Conservation (phyloP, 1,284 basidiomycete genomes). For the Coniferiporia weirii region DNA sequence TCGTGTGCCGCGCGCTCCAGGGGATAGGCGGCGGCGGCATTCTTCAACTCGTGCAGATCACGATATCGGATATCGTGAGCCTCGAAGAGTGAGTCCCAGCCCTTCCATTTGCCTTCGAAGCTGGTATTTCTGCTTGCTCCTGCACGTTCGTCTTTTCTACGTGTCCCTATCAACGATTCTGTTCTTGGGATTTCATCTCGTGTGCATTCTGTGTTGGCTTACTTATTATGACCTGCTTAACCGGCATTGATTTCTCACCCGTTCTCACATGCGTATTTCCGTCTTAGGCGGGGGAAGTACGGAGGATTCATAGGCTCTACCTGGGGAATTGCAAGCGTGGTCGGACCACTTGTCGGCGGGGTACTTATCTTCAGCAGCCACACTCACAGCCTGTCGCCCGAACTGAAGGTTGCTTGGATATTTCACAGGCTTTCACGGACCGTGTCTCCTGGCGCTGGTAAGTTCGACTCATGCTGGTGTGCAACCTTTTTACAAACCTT, state of each 20-base stretch:
- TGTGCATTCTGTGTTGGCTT: neutral
- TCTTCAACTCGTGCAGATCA: slow-evolving; percentile 62
- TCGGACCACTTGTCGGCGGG: slow-evolving; percentile 73
- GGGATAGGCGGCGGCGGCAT: slow-evolving; percentile 81
- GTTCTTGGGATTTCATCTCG: neutral
- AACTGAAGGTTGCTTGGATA: slow-evolving; percentile 5
- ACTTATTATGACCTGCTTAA: neutral
- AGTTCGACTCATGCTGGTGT: slow-evolving; percentile 17
- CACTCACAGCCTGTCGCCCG: neutral
- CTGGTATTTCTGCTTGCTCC: neutral
- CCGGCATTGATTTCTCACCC: neutral
- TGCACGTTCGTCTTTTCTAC: neutral
- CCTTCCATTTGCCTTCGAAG: neutral
- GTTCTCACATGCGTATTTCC: neutral
- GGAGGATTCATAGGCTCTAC: slow-evolving; percentile 70
- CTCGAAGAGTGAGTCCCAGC: slow-evolving; percentile 58
- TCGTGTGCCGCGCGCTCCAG: slow-evolving; percentile 72
- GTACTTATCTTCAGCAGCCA: slow-evolving; percentile 34
- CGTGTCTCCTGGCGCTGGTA: slow-evolving; percentile 74
- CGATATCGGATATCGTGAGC: slow-evolving; percentile 75
- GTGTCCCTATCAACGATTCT: neutral
- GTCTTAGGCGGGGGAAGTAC: slow-evolving; percentile 64
- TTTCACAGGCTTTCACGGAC: slow-evolving; percentile 54
- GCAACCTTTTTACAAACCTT: neutral
- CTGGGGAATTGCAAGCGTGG: slow-evolving; percentile 76